These are phyloP conservation scores for Silene coronaria DNA, from an alignment of 179 eudicot species.

Conservation along the genomic window DNA sequence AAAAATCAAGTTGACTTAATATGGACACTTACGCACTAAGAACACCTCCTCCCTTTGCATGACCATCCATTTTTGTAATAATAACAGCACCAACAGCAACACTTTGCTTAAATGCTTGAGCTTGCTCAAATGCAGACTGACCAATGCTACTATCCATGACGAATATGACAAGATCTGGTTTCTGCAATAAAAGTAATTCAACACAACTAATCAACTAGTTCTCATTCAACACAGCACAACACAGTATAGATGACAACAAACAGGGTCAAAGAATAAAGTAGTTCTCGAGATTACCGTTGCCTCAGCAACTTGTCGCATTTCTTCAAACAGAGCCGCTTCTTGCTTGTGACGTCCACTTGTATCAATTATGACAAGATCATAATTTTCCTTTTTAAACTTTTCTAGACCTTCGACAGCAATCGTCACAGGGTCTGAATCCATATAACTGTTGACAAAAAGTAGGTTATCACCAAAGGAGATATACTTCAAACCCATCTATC, in stretches of 20 bases:
- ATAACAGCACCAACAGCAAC: constrained; percentile 99
- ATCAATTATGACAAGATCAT: constrained; percentile 92
- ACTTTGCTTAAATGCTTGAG: constrained; percentile 96
- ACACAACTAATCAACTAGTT: neutral
- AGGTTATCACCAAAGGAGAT: neutral
- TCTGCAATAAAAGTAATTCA: constrained; percentile 43
- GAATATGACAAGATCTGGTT: constrained; percentile 96
- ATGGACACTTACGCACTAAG: constrained; percentile 90
- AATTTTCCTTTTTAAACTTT: constrained; percentile 85
- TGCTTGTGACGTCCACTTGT: constrained; percentile 99
- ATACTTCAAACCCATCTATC: neutral
- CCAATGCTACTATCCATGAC: constrained; percentile 99
- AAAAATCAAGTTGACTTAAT: neutral
- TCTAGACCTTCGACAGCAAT: constrained; percentile 98
- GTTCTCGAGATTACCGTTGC: constrained; percentile 58
- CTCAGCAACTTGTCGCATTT: constrained; percentile 98
- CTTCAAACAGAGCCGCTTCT: constrained; percentile 95
- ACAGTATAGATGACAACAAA: neutral
- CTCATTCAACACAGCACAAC: neutral
- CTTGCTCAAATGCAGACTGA: constrained; percentile 98
- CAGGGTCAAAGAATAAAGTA: neutral
- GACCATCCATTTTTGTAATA: constrained; percentile 98
- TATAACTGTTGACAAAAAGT: constrained; percentile 49
- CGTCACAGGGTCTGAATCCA: constrained; percentile 95
- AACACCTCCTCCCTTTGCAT: constrained; percentile 99